Evolutionary conservation across 2,329 filamentous ascomycete genomes (phyloP).

Genomic region (Trichophyton simii): DNA sequence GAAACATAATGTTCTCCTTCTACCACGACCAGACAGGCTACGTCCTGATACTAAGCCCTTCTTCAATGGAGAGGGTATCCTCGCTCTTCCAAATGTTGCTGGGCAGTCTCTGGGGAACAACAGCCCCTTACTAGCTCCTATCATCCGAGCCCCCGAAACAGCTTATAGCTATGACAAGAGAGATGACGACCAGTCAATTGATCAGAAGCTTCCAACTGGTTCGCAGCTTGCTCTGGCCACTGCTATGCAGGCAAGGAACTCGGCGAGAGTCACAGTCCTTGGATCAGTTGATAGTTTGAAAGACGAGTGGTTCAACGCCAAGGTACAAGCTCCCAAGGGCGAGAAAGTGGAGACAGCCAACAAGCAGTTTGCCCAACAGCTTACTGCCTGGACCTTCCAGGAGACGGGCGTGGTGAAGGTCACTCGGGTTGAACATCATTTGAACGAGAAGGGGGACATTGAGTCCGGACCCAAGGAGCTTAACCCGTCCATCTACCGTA

Average conservation of each 20-base stretch:
- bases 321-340: conserved; percentile 48
- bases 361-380: conserved; percentile 67
- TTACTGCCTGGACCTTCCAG: conserved; percentile 94
- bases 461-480: conserved; percentile 41
- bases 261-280: conserved; percentile 72
- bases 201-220: conserved; percentile 76
- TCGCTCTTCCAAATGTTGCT: conserved; percentile 72
- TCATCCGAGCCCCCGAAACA: conserved; percentile 69
- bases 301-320: conserved; percentile 77
- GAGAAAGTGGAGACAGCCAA: conserved; percentile 59
- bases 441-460: conserved; percentile 41
- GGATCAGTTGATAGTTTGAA: conserved; percentile 78
- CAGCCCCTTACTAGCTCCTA: conserved; percentile 63
- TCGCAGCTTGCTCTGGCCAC: conserved; percentile 75
- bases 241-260: conserved; percentile 81
- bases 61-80: conserved; percentile 55
- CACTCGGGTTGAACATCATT: conserved; percentile 67
- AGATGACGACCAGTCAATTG: conserved; percentile 59
- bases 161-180: conserved; percentile 92
- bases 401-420: conserved; percentile 83
- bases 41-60: conserved; percentile 62
- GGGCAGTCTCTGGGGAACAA: conserved; percentile 69
- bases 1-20: conserved; percentile 74
- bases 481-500: conserved; percentile 82
- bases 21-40: conserved; percentile 54